These are phyloP conservation scores for Chimonanthus praecox DNA, from an alignment of 164 flowering plant species.

Conservation along the genomic window DNA sequence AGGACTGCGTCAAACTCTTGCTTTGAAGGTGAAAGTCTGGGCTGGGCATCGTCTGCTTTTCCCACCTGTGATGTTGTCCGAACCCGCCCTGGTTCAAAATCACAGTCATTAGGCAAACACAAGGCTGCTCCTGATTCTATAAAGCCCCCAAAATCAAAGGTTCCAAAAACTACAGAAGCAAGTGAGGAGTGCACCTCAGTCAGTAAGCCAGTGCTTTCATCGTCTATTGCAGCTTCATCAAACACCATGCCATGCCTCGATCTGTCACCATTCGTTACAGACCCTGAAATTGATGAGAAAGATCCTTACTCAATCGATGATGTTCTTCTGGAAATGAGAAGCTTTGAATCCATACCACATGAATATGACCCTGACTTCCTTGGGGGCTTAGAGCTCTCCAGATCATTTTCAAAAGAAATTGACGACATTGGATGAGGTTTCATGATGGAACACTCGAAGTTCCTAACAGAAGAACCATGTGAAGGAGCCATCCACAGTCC, in stretches of 20 bases:
- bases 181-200: constrained; percentile 20
- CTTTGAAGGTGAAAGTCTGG: constrained; percentile 34
- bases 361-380: constrained; percentile 30
- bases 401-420: constrained; percentile 24
- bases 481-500: not conserved
- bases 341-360: constrained; percentile 24
- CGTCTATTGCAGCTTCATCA: constrained; percentile 8
- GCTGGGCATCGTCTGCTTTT: constrained; percentile 55
- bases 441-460: not conserved
- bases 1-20: constrained; percentile 52
- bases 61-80: constrained; percentile 37
- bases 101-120: constrained; percentile 58
- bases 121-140: constrained; percentile 48
- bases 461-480: not conserved
- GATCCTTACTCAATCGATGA: constrained; percentile 9
- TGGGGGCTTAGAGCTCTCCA: constrained; percentile 45
- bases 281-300: constrained; percentile 11
- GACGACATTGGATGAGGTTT: constrained; percentile 30
- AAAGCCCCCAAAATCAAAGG: constrained; percentile 52
- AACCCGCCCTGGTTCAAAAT: constrained; percentile 37
- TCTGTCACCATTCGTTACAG: not conserved
- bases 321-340: constrained; percentile 13
- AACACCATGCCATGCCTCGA: constrained; percentile 22
- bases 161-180: constrained; percentile 27
- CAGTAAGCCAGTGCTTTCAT: constrained; percentile 14